These are phyloP conservation scores for Russula virescens DNA, from an alignment of 768 basidiomycete genomes.

Conservation along the genomic window DNA sequence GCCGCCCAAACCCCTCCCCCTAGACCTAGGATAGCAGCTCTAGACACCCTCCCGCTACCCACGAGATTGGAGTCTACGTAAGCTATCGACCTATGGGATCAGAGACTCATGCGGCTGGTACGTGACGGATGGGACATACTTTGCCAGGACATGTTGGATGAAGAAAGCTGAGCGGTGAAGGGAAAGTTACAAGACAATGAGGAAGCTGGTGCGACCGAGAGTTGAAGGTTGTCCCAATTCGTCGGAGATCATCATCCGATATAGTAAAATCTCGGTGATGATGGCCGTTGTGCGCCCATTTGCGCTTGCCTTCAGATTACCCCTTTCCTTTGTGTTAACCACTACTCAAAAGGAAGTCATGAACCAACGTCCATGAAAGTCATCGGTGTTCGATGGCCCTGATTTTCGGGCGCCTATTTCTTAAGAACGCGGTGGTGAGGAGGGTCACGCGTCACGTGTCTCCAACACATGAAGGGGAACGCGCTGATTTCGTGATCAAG, in stretches of 20 bases:
- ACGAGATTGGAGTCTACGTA: slow-evolving; percentile 81
- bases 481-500: no score
- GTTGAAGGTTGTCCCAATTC: background rate
- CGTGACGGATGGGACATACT: slow-evolving; percentile 5
- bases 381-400: background rate
- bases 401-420: slow-evolving; percentile 1
- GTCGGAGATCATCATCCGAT: slow-evolving; percentile 22
- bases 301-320: background rate
- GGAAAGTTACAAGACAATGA: slow-evolving; percentile 9
- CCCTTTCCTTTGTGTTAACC: background rate
- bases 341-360: background rate
- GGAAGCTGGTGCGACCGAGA: background rate
- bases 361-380: background rate
- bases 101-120: background rate
- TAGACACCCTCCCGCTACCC: slow-evolving; percentile 62
- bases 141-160: slow-evolving; percentile 25
- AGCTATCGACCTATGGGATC: slow-evolving; percentile 37
- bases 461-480: no score
- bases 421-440: background rate
- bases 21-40: slow-evolving; percentile 72
- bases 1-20: slow-evolving; percentile 75
- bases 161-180: background rate
- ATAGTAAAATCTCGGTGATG: slow-evolving; percentile 17
- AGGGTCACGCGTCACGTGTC: slow-evolving; percentile 19
- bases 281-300: slow-evolving; percentile 6